Percentiles rank a stretch among this genome's conserved stretches.
These are phyloP conservation scores for Salvia hispanica DNA, from an alignment of 257 asterid species.

Conservation along the genomic window DNA sequence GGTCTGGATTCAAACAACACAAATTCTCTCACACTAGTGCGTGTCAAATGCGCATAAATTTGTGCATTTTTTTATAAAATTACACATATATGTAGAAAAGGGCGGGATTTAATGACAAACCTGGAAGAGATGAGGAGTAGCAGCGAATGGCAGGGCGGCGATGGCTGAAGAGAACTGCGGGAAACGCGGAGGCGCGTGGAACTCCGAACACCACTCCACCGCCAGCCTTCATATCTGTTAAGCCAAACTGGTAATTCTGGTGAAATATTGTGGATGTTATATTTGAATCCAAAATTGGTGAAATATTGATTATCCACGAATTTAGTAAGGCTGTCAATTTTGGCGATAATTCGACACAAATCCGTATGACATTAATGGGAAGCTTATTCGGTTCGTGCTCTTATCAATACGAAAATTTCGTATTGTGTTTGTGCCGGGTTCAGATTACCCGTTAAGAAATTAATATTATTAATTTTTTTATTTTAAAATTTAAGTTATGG, in stretches of 20 bases:
- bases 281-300: not conserved
- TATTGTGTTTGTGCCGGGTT: too few relatives aligned
- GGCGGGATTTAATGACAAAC: conserved; percentile 34
- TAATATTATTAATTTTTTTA: too few relatives aligned
- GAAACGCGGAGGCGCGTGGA: conserved; percentile 76
- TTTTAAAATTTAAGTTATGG: too few relatives aligned
- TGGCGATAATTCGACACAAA: too few relatives aligned
- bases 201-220: conserved; percentile 70
- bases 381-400: too few relatives aligned
- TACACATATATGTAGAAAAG: not conserved
- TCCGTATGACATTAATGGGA: too few relatives aligned
- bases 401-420: too few relatives aligned
- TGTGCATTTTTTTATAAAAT: not conserved
- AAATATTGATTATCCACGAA: too few relatives aligned
- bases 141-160: conserved; percentile 57
- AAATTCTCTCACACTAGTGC: conserved; percentile 9
- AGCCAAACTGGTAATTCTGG: conserved; percentile 21
- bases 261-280: conserved; percentile 34
- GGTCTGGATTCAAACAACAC: conserved; percentile 49
- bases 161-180: conserved; percentile 47
- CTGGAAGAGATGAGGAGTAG: conserved; percentile 68
- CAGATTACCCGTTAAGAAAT: too few relatives aligned
- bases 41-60: conserved; percentile 1
- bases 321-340: too few relatives aligned
- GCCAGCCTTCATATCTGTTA: conserved; percentile 60